phyloP scores from a whole-genome alignment of 208 protist species.

The Leishmania arabica region DNA sequence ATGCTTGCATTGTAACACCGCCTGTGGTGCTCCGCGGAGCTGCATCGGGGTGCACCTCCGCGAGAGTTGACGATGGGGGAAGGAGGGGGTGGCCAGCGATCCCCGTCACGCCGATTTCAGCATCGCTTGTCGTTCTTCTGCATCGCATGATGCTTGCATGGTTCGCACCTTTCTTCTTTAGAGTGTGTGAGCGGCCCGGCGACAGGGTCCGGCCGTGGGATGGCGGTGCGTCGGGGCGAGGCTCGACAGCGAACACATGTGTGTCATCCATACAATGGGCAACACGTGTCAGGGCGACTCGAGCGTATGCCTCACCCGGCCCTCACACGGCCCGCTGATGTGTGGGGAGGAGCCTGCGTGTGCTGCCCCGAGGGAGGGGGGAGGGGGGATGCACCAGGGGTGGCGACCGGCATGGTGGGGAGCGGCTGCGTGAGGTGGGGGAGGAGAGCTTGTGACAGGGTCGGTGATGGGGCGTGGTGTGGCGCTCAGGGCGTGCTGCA shows the following conservation, averaged over 20 bases:
- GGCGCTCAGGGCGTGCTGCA: not conserved
- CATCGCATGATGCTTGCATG: not conserved
- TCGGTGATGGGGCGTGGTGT: not conserved
- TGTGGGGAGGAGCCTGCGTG: not conserved
- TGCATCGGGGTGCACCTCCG: not conserved
- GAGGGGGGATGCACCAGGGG: too few species aligned
- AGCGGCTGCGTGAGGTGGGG: not conserved
- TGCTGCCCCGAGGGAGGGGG: too few species aligned
- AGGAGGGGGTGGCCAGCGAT: not conserved
- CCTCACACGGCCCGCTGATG: too few species aligned
- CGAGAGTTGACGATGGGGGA: not conserved
- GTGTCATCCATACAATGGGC: too few species aligned
- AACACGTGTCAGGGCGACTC: too few species aligned
- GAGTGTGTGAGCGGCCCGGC: not conserved
- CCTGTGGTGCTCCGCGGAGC: not conserved
- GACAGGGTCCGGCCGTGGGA: too few species aligned
- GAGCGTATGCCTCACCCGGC: too few species aligned
- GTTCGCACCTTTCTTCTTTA: not conserved
- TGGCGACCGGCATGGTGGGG: not conserved
- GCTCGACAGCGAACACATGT: too few species aligned
- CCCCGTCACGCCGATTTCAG: not conserved
- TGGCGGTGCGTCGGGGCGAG: not conserved
- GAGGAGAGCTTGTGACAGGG: not conserved
- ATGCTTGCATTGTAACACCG: not conserved
- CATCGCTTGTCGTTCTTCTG: not conserved